These are phyloP conservation scores for Cryptosporidium ubiquitum DNA, from an alignment of 169 alveolate species.

Conservation along the genomic window DNA sequence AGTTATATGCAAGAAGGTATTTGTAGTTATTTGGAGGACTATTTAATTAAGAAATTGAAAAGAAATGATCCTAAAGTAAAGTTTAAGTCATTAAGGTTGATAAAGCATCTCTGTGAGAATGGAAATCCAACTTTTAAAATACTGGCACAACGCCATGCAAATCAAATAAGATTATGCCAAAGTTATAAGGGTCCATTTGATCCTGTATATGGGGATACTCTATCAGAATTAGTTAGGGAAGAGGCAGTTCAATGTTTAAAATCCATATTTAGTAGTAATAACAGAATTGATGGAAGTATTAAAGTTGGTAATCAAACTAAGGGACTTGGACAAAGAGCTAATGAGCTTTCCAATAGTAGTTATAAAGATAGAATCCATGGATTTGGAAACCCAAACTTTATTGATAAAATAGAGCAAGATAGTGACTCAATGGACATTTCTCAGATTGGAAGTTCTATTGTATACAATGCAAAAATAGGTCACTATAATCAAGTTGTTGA, in stretches of 20 bases:
- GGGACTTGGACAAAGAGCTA: background rate
- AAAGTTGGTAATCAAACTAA: background rate
- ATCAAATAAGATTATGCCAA: conserved; percentile 44
- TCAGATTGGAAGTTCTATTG: conserved; percentile 60
- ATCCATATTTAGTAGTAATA: conserved; percentile 28
- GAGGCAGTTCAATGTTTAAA: conserved; percentile 53
- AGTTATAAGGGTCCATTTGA: conserved; percentile 49
- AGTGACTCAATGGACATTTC: conserved; percentile 20
- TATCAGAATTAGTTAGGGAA: conserved; percentile 68
- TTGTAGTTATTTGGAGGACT: conserved; percentile 49
- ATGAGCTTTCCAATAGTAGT: background rate
- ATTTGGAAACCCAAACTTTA: conserved; percentile 60
- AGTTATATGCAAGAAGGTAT: conserved; percentile 18
- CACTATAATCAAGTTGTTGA: conserved; percentile 49
- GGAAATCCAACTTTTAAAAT: conserved; percentile 56
- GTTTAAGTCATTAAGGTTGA: conserved; percentile 41
- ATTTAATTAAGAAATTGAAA: conserved; percentile 44
- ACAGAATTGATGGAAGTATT: conserved; percentile 7
- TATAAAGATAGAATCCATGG: conserved; percentile 57
- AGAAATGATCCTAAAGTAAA: conserved; percentile 37
- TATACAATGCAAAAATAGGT: conserved; percentile 50
- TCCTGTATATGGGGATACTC: conserved; percentile 67
- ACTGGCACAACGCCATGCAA: conserved; percentile 49
- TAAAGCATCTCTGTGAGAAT: conserved; percentile 49
- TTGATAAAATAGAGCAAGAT: conserved; percentile 4